Evolutionary conservation across 2,329 filamentous ascomycete species (phyloP), one percentile per base, ranked within the genome.

Genomic region (Penicillium sp.): DNA sequence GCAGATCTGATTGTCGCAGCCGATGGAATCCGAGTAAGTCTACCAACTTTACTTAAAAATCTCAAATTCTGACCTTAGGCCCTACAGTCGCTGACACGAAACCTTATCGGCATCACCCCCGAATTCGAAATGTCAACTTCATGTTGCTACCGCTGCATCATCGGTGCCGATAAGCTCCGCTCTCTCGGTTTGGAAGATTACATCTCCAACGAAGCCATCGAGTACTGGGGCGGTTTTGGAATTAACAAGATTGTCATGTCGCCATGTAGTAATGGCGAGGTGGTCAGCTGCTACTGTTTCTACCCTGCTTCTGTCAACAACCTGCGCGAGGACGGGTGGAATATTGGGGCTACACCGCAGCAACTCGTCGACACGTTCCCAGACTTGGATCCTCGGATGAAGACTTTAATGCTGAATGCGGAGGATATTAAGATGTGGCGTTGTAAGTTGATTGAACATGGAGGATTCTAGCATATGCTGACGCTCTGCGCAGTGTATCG

Each of bases 191-290:
- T 70, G 1, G 67, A 72, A 1, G 74, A 76, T 51, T 75, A 73
- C 51, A 72, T 75, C 44, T 69, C 71, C 49, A 70, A 72, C 40
- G 70, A 67, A 4, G 66, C 68, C 1, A 67, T 70, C 39, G 68
- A 70, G 36, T 70, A 68, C 60, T 70, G 69, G 66, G 76, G 75
- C 13, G 76, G 75, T 1, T 70, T 73, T 46, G 75, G 72, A 18
- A 74, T 76, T 40, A 66, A 77, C 61, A 78, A 78, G 62, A 77
- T 79, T 27, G 75, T 78, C 27, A 70, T 75, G 56, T 77, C 75
- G 0, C 71, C 75, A 3, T 78, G 76, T 50, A 69, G 69, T 44
- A 70, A 73, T 33, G 74, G 74, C 11, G 69, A 77, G 18, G 63
- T 78, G 1, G 67, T 75, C 16, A 73, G 67, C 13, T 79, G 72